Evolutionary conservation across 2,329 filamentous ascomycete genomes (phyloP).

Genomic region (Ascochyta clinopodiicola): DNA sequence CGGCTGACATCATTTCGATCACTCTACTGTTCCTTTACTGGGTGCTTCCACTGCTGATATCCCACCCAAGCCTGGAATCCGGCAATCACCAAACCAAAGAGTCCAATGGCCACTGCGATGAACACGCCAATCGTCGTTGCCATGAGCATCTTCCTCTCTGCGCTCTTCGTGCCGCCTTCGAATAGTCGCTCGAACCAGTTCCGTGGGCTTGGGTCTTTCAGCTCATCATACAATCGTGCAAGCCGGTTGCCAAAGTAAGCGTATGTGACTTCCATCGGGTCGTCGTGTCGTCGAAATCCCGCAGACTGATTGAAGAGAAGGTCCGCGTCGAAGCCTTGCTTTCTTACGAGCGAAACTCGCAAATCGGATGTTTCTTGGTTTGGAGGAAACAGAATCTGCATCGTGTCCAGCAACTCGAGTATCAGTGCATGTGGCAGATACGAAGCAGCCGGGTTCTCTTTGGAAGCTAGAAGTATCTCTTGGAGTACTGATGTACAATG

Average conservation of each 20-base stretch:
- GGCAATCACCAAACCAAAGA: slow-evolving; percentile 33
- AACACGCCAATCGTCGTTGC: slow-evolving; percentile 40
- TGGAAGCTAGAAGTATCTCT: not conserved
- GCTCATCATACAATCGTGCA: slow-evolving; percentile 30
- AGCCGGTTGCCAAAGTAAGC: slow-evolving; percentile 36
- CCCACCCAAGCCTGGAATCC: slow-evolving; percentile 41
- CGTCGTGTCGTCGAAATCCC: slow-evolving; percentile 14
- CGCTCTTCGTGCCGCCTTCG: slow-evolving; percentile 24
- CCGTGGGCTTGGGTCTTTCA: slow-evolving; percentile 32
- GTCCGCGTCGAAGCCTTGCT: not conserved
- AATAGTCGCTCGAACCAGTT: slow-evolving; percentile 25
- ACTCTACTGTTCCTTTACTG: slow-evolving; percentile 10
- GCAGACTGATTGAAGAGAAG: slow-evolving; percentile 5
- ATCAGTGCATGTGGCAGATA: too few relatives aligned
- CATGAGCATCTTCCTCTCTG: slow-evolving; percentile 40
- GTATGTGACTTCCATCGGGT: slow-evolving; percentile 26
- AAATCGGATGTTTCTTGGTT: too few relatives aligned
- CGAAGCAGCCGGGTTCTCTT: too few relatives aligned
- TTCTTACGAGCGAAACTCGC: not conserved
- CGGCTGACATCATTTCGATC: not conserved
- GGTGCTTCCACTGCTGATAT: slow-evolving; percentile 45
- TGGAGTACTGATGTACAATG: not conserved
- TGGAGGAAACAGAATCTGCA: too few relatives aligned
- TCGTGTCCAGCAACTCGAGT: too few relatives aligned
- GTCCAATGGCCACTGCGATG: slow-evolving; percentile 37